Percentiles rank a stretch among this genome's conserved stretches.
phyloP scores from a whole-genome alignment of 2,329 filamentous ascomycete genomes.

The Colletotrichum nymphaeae region DNA sequence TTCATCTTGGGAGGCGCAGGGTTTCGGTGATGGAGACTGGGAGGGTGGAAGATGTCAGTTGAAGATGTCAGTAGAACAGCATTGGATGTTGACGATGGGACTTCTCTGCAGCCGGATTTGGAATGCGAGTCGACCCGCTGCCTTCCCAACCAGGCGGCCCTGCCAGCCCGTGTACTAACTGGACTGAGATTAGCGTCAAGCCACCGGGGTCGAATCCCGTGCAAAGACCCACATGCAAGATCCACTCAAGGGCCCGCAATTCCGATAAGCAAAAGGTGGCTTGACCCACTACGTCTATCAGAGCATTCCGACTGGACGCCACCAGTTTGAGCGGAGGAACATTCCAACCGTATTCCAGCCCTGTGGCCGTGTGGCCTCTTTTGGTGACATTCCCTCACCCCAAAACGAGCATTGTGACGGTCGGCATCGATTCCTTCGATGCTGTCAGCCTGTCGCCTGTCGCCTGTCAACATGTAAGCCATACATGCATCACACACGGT shows the following conservation, averaged over 20 bases:
- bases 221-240: accelerated
- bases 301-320: conserved; percentile 22
- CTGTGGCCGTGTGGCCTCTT: background rate
- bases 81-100: no score
- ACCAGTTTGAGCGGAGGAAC: conserved; percentile 14
- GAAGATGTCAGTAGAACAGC: background rate
- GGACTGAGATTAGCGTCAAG: background rate
- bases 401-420: background rate
- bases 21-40: conserved; percentile 12
- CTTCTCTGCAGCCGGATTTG: background rate
- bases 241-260: background rate
- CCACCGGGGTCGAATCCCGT: background rate
- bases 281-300: background rate
- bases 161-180: background rate
- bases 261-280: background rate
- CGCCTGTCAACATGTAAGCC: background rate
- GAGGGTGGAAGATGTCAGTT: background rate
- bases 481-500: background rate
- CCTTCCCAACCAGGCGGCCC: background rate
- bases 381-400: background rate
- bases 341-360: conserved; percentile 23
- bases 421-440: background rate
- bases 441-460: background rate
- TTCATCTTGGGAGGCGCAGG: conserved; percentile 18
- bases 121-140: background rate